Percentiles rank a stretch among this genome's conserved stretches.
Conservation (phyloP, 1,284 basidiomycete genomes). For the Moesziomyces aphidis region DNA sequence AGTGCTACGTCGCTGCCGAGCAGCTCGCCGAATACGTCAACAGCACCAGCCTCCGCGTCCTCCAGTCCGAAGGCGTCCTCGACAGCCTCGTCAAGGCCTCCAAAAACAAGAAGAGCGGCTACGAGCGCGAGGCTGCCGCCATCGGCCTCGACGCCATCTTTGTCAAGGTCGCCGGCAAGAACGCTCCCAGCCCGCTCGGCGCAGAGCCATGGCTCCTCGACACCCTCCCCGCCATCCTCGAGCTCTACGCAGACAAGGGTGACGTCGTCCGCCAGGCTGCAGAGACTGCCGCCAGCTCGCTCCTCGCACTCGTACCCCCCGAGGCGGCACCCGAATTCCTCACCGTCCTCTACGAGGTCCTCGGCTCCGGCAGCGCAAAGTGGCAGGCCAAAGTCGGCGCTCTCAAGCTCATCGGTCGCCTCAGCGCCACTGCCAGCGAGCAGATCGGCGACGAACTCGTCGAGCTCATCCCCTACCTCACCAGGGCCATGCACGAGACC, state of each 20-base stretch:
- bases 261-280: slow-evolving; percentile 89
- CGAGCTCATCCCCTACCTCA: slow-evolving; percentile 85
- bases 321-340: slow-evolving; percentile 79
- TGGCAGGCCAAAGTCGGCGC: slow-evolving; percentile 97
- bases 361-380: slow-evolving; percentile 80
- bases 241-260: slow-evolving; percentile 93
- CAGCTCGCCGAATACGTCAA: slow-evolving; percentile 68
- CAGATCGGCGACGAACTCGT: slow-evolving; percentile 87
- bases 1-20: slow-evolving; percentile 66
- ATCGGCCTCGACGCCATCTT: slow-evolving; percentile 73
- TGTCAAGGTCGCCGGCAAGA: slow-evolving; percentile 66
- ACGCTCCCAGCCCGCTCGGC: slow-evolving; percentile 75
- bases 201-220: slow-evolving; percentile 84
- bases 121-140: slow-evolving; percentile 90
- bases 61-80: slow-evolving; percentile 67
- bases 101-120: slow-evolving; percentile 86
- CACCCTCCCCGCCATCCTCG: slow-evolving; percentile 82
- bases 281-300: slow-evolving; percentile 82
- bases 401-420: slow-evolving; percentile 78
- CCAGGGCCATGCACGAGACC: slow-evolving; percentile 95
- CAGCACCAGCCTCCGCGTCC: slow-evolving; percentile 63
- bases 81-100: slow-evolving; percentile 71
- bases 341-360: slow-evolving; percentile 77
- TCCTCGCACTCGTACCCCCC: slow-evolving; percentile 85
- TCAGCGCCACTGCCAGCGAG: slow-evolving; percentile 77